phyloP scores from a whole-genome alignment of 805 yeast species.

The Teunomyces tritomae region DNA sequence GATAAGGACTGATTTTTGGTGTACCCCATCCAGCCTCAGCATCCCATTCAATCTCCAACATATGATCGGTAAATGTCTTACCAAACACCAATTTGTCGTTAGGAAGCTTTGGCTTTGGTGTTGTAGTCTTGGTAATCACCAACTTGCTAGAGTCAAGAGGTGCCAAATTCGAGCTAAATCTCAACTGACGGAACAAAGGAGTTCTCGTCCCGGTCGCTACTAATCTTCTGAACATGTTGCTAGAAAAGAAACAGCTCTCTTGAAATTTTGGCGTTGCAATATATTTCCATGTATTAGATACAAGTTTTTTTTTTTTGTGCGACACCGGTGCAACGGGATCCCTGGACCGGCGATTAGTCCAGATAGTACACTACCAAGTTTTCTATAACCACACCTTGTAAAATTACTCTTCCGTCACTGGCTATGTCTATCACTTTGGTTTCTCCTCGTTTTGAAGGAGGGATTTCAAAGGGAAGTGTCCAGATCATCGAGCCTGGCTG shows the following conservation, averaged over 20 bases:
- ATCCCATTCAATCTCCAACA: constrained; percentile 85
- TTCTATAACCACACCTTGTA: constrained; percentile 29
- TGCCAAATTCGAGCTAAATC: constrained; percentile 14
- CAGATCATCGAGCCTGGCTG: constrained; percentile 23
- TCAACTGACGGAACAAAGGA: constrained; percentile 1
- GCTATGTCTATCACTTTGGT: constrained; percentile 14
- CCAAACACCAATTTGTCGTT: constrained; percentile 43
- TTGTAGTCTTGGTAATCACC: constrained; percentile 33
- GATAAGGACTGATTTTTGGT: constrained; percentile 89
- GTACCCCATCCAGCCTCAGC: constrained; percentile 75
- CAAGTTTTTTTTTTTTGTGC: constrained; percentile 1
- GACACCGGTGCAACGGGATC: constrained; percentile 3
- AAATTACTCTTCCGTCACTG: constrained; percentile 19
- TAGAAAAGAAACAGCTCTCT: background rate
- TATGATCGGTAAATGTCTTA: constrained; percentile 75
- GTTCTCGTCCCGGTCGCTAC: constrained; percentile 2
- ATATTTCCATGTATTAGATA: too few species aligned
- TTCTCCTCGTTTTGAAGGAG: background rate
- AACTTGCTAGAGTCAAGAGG: constrained; percentile 39
- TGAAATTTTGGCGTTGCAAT: too few species aligned
- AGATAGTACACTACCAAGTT: constrained; percentile 28
- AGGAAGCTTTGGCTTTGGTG: constrained; percentile 35
- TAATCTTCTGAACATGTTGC: constrained; percentile 2
- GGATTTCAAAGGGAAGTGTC: constrained; percentile 25
- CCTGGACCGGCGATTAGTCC: background rate